Conservation (phyloP, 495 filamentous ascomycete species). For the Daldinia grandis region DNA sequence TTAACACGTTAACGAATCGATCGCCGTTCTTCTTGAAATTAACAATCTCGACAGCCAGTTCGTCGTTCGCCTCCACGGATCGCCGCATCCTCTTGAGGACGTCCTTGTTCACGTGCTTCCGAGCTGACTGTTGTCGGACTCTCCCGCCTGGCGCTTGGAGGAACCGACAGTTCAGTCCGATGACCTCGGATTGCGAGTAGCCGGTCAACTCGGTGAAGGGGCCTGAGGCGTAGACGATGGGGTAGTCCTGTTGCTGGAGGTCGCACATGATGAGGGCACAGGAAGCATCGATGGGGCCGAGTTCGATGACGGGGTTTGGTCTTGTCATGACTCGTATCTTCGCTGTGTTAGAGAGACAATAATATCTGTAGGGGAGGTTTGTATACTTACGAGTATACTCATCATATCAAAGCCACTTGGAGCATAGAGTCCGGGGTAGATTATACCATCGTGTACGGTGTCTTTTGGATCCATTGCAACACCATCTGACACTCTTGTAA, state of each 20-base stretch:
- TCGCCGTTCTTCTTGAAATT: slow-evolving; percentile 61
- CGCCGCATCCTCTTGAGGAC: slow-evolving; percentile 50
- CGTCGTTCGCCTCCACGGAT: slow-evolving; percentile 49
- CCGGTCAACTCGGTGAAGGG: slow-evolving; percentile 56
- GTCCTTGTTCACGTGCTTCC: slow-evolving; percentile 50
- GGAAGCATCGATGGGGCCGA: slow-evolving; percentile 57
- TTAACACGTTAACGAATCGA: slow-evolving; percentile 56
- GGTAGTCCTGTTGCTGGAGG: slow-evolving; percentile 51
- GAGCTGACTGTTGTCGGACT: slow-evolving; percentile 41
- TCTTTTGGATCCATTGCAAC: slow-evolving; percentile 14
- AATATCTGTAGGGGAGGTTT: neutral
- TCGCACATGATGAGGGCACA: slow-evolving; percentile 61
- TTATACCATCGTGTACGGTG: slow-evolving; percentile 49
- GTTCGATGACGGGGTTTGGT: slow-evolving; percentile 54
- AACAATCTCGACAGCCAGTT: slow-evolving; percentile 54
- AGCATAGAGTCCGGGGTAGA: slow-evolving; percentile 59
- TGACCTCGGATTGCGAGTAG: slow-evolving; percentile 51
- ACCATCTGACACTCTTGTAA: neutral
- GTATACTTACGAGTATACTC: slow-evolving; percentile 54
- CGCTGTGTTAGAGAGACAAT: slow-evolving; percentile 1
- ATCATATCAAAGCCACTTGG: slow-evolving; percentile 58
- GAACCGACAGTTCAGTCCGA: slow-evolving; percentile 63
- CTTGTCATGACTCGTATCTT: slow-evolving; percentile 51
- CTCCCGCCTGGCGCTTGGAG: slow-evolving; percentile 55
- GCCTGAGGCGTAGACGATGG: slow-evolving; percentile 60